A percentile compares a stretch with the other conserved stretches of the same genome.
phyloP scores from a whole-genome alignment of 2,329 filamentous ascomycete species.

The Fusarium multiceps region DNA sequence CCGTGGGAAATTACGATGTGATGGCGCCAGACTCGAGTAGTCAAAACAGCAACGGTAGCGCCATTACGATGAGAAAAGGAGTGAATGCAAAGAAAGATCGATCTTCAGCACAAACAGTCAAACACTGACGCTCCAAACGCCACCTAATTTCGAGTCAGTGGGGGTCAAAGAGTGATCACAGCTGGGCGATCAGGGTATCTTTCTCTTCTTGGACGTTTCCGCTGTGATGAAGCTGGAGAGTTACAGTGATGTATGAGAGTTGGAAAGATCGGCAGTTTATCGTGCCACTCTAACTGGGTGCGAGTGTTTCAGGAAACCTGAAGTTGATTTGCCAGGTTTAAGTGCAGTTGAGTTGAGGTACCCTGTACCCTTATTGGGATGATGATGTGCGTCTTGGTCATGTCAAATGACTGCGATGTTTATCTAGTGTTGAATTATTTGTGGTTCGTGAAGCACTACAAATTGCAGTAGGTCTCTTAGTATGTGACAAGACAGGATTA shows the following conservation, averaged over 20 bases:
- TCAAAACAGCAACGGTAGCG: slow-evolving; percentile 4
- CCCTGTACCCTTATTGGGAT: background rate
- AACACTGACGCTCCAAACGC: slow-evolving; percentile 24
- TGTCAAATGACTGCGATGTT: background rate
- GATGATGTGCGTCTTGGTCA: slow-evolving; percentile 2
- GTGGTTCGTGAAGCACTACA: background rate
- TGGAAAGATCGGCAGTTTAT: slow-evolving; percentile 20
- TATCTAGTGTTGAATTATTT: background rate
- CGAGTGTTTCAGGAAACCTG: background rate
- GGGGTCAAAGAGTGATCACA: slow-evolving; percentile 7
- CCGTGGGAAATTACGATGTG: slow-evolving; percentile 24
- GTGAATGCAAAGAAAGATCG: slow-evolving; percentile 12
- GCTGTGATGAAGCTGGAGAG: slow-evolving; percentile 8
- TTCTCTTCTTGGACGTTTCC: slow-evolving; percentile 4
- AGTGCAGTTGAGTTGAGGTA: background rate
- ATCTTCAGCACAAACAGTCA: slow-evolving; percentile 18
- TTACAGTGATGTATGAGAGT: background rate
- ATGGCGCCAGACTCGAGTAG: slow-evolving; percentile 11
- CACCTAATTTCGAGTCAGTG: slow-evolving; percentile 36
- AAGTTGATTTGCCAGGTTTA: background rate
- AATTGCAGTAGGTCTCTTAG: background rate
- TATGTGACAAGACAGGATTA: too few relatives aligned
- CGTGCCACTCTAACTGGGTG: slow-evolving; percentile 1
- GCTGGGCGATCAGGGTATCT: slow-evolving; percentile 13
- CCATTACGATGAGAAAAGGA: slow-evolving; percentile 5